Percentiles rank a stretch among this genome's conserved stretches.
Evolutionary conservation across 805 yeast genomes (phyloP).

Genomic region (Kazachstania psychrophila): DNA sequence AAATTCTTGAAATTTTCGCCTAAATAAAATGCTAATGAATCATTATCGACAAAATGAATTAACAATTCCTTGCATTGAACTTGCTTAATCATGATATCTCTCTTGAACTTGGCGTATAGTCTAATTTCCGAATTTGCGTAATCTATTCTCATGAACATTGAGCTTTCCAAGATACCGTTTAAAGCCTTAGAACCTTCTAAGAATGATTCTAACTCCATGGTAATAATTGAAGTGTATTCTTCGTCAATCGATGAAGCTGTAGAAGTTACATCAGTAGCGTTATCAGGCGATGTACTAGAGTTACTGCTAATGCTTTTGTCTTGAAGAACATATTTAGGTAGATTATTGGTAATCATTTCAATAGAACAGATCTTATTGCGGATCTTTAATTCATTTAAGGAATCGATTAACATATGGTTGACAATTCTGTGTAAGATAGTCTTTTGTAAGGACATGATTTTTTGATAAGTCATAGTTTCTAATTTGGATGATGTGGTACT

Average conservation of each 20-base stretch:
- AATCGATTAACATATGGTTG: conserved; percentile 31
- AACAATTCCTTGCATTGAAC: conserved; percentile 24
- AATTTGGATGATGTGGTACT: conserved; percentile 20
- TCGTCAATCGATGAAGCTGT: conserved; percentile 1
- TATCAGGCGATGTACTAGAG: too few species aligned
- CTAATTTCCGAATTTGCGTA: conserved; percentile 23
- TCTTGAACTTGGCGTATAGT: conserved; percentile 26
- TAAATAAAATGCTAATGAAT: conserved; percentile 23
- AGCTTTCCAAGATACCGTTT: conserved; percentile 22
- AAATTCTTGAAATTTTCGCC: conserved; percentile 21
- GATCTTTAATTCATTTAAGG: conserved; percentile 27
- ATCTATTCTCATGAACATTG: conserved; percentile 27
- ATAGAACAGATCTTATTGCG: conserved; percentile 21
- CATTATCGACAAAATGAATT: conserved; percentile 22
- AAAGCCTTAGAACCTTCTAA: conserved; percentile 24
- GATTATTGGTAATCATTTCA: conserved; percentile 6
- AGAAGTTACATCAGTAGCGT: too few species aligned
- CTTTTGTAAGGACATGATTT: conserved; percentile 23
- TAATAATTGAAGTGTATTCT: conserved; percentile 20
- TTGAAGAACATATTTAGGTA: conserved; percentile 20
- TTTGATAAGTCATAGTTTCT: conserved; percentile 29
- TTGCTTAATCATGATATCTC: conserved; percentile 24
- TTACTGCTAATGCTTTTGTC: too few species aligned
- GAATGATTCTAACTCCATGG: conserved; percentile 26
- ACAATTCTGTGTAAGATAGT: conserved; percentile 27